A percentile compares a stretch with the other conserved stretches of the same genome.
These are phyloP conservation scores for Plasmodium relictum DNA, from an alignment of 169 alveolate species.

Conservation along the genomic window DNA sequence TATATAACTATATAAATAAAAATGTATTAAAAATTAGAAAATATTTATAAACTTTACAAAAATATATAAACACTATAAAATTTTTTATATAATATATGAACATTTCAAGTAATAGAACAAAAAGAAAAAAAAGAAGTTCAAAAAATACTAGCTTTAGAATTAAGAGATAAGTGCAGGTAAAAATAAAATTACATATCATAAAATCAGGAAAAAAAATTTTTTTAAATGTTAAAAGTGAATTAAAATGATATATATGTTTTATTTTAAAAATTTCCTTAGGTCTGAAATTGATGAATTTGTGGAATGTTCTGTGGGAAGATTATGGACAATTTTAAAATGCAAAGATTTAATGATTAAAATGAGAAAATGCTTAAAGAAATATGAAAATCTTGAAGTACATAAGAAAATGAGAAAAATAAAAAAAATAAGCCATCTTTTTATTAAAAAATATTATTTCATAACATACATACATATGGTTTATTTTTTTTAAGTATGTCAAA, in stretches of 20 bases:
- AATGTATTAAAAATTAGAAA: not conserved
- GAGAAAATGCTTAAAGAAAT: slow-evolving; percentile 65
- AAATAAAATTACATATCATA: not conserved
- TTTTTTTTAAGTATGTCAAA: slow-evolving; percentile 63
- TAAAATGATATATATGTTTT: not conserved
- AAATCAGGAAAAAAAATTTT: not conserved
- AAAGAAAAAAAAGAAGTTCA: slow-evolving; percentile 75
- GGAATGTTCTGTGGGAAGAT: slow-evolving; percentile 69
- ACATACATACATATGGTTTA: slow-evolving; percentile 3
- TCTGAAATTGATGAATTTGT: slow-evolving; percentile 76
- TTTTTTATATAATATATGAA: not conserved
- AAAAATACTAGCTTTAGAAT: slow-evolving; percentile 68
- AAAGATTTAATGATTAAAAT: slow-evolving; percentile 66
- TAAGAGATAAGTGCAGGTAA: slow-evolving; percentile 76
- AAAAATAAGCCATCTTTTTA: not conserved
- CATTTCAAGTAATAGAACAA: slow-evolving; percentile 61
- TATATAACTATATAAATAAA: not conserved
- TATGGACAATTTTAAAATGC: slow-evolving; percentile 76
- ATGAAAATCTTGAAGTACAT: slow-evolving; percentile 69
- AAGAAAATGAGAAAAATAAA: not conserved
- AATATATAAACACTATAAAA: too few relatives aligned
- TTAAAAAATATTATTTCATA: not conserved
- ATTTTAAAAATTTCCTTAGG: not conserved
- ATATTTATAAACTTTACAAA: not conserved
- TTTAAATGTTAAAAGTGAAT: not conserved